Evolutionary conservation across 179 eudicot species (phyloP).

Genomic region (Drosera spatulata): DNA sequence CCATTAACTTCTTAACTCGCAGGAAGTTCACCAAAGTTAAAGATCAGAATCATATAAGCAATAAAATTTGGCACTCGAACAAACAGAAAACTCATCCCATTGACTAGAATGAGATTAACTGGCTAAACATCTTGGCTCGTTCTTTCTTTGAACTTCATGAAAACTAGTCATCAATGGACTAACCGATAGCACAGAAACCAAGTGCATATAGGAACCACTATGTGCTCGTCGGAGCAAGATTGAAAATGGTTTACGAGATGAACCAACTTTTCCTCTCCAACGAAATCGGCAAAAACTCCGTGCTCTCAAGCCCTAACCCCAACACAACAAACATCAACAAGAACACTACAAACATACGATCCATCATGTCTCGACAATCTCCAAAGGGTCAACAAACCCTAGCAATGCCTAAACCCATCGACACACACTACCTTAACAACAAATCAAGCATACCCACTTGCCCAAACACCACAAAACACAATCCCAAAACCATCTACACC

Average conservation of each 20-base stretch:
- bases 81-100: too few relatives aligned
- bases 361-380: neutral
- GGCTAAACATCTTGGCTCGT: too few relatives aligned
- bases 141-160: too few relatives aligned
- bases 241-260: neutral
- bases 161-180: too few relatives aligned
- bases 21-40: too few relatives aligned
- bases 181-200: neutral
- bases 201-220: neutral
- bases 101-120: too few relatives aligned
- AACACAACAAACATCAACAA: neutral
- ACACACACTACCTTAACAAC: neutral
- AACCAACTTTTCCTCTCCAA: neutral
- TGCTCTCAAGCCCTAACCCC: neutral
- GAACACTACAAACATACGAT: neutral
- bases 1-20: too few relatives aligned
- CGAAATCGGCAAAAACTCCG: neutral
- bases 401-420: neutral
- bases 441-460: slow-evolving; percentile 2
- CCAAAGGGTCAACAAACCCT: neutral
- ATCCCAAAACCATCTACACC: too few relatives aligned
- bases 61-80: too few relatives aligned
- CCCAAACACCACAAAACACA: neutral
- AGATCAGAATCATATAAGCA: too few relatives aligned
- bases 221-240: neutral